Evolutionary conservation across 202 grass and related monocot genomes (phyloP).

Genomic region (Setaria viridis): DNA sequence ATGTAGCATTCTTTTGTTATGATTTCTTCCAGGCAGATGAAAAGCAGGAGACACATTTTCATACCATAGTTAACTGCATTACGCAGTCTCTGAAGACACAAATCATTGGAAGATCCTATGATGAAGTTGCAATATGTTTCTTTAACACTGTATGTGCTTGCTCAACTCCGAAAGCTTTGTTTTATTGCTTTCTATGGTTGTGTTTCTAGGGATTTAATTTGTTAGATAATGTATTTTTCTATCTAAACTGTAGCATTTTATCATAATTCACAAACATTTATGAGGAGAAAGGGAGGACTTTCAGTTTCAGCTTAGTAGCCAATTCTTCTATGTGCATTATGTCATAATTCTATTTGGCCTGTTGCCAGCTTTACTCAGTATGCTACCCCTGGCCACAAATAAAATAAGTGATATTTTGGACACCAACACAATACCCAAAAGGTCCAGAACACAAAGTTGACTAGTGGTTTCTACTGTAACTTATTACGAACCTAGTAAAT

Average conservation of each 20-base stretch:
- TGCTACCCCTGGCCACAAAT: neutral
- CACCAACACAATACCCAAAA: neutral
- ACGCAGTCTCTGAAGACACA: slow-evolving; percentile 69
- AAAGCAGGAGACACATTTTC: slow-evolving; percentile 78
- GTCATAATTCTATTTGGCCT: neutral
- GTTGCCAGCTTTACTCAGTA: neutral
- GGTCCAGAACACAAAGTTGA: neutral
- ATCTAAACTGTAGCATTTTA: neutral
- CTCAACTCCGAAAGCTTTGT: neutral
- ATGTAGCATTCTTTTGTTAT: slow-evolving; percentile 30
- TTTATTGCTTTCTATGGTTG: no score
- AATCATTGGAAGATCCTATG: slow-evolving; percentile 85
- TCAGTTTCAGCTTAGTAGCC: neutral
- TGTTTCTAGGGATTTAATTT: no score
- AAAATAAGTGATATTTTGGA: slow-evolving; percentile 6
- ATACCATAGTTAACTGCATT: slow-evolving; percentile 74
- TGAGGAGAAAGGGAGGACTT: neutral
- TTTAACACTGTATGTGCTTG: slow-evolving; percentile 82
- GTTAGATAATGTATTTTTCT: neutral
- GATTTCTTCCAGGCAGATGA: slow-evolving; percentile 59
- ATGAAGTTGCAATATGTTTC: slow-evolving; percentile 95
- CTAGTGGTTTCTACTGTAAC: neutral
- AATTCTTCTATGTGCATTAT: neutral
- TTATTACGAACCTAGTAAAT: neutral
- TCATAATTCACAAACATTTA: neutral